These are phyloP conservation scores for Tieghemostelium lacteum DNA, from an alignment of 78 protist species.

Conservation along the genomic window DNA sequence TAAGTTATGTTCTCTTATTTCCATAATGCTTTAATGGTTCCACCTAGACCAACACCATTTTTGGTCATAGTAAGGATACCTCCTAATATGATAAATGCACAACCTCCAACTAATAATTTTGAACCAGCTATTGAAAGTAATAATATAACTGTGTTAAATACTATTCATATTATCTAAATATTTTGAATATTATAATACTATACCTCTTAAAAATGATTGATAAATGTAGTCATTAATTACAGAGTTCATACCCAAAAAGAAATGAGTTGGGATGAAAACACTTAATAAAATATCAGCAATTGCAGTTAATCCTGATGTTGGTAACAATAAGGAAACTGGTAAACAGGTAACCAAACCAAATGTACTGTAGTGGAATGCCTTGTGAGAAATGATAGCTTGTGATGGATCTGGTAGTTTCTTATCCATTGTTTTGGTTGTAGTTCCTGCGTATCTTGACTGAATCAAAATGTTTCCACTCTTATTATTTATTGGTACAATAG, in stretches of 20 bases:
- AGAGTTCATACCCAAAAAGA: slow-evolving; percentile 42
- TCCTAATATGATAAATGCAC: not conserved
- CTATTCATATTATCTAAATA: not conserved
- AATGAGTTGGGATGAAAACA: slow-evolving; percentile 37
- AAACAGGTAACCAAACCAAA: slow-evolving; percentile 13
- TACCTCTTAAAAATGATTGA: slow-evolving; percentile 9
- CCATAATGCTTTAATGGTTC: not conserved
- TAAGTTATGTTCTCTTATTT: no score
- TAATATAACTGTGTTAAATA: no score
- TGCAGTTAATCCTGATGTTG: not conserved
- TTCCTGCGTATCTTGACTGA: not conserved
- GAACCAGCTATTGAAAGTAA: not conserved
- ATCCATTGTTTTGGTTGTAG: not conserved
- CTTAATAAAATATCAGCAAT: slow-evolving; percentile 18
- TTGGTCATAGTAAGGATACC: not conserved
- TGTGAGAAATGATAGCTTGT: not conserved
- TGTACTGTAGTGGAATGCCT: slow-evolving; percentile 55
- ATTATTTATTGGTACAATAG: not conserved
- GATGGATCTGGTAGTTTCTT: slow-evolving; percentile 18
- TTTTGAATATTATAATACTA: no score
- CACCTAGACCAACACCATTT: not conserved
- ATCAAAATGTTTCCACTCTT: not conserved
- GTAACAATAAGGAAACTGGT: slow-evolving; percentile 20
- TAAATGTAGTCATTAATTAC: slow-evolving; percentile 66
- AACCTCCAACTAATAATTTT: not conserved